Evolutionary conservation across 2,329 filamentous ascomycete species (phyloP).

Genomic region (Fusarium oxysporum): DNA sequence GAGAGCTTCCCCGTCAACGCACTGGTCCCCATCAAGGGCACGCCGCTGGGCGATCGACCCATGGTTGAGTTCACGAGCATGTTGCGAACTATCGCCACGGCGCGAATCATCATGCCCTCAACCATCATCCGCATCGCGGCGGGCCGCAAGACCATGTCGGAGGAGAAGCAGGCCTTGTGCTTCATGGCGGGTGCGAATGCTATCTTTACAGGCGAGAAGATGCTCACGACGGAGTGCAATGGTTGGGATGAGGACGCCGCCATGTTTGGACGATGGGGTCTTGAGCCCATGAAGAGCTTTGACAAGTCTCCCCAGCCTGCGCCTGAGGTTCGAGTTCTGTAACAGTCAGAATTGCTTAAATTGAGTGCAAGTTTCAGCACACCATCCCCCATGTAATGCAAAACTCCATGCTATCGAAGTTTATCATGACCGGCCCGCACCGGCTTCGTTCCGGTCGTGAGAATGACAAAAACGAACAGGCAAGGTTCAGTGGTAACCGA

Average conservation of each 20-base stretch:
- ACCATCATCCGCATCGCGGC: slow-evolving; percentile 91
- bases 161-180: slow-evolving; percentile 89
- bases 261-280: slow-evolving; percentile 86
- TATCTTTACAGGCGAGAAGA: slow-evolving; percentile 96
- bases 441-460: slow-evolving; percentile 24
- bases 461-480: not conserved
- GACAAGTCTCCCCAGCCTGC: slow-evolving; percentile 49
- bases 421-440: slow-evolving; percentile 12
- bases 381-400: too few relatives aligned
- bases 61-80: slow-evolving; percentile 82
- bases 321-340: slow-evolving; percentile 44
- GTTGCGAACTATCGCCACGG: slow-evolving; percentile 85
- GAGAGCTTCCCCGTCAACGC: slow-evolving; percentile 94
- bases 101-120: slow-evolving; percentile 82
- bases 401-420: not conserved
- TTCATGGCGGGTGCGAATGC: slow-evolving; percentile 94
- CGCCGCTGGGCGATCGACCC: slow-evolving; percentile 80
- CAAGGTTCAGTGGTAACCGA: slow-evolving; percentile 14
- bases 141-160: slow-evolving; percentile 83
- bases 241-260: slow-evolving; percentile 89
- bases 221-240: slow-evolving; percentile 92
- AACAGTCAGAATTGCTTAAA: not conserved
- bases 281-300: slow-evolving; percentile 78
- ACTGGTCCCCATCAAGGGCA: slow-evolving; percentile 90
- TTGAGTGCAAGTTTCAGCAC: not conserved